Evolutionary conservation across 805 yeast genomes (phyloP), one percentile per base, ranked within the genome.

Genomic region (Sugiyamaella americana): DNA sequence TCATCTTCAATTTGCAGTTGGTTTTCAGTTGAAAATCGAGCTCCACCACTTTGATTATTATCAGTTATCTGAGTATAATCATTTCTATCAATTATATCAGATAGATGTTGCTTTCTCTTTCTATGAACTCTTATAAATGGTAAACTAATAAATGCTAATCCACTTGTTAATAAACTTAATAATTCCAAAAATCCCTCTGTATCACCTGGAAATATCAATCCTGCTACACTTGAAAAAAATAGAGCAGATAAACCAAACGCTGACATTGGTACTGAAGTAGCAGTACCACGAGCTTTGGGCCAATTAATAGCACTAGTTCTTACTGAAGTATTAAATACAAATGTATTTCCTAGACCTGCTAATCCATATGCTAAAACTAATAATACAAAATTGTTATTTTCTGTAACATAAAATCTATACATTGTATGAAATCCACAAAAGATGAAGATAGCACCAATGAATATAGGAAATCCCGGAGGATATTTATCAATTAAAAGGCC

Each of bases 221-320:
- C 22, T 71, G 58, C 16, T 74, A 64, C 72, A 45, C 79, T 56
- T 1, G 88, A 81, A 60, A 76, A 82, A 42, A 81, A 71, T 54
- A 82, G 72, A 1, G 91, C 93, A 59, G 84, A 78, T 13, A 82
- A 70, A 0, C 94, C 94, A 61, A 80, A 83, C 39, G 83, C 74
- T 1, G 89, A 80, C 61, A 84, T 71, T 2, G 91, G 88, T 38
- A 84, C 69, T 0, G 87, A 77, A 0, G 93, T 81, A 3, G 93
- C 89, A 6, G 83, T 69, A 2, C 93, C 94, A 46, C 86, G 64
- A 34, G 74, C 67, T 37, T 74, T 69, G 0, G 93, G 89, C 59
- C 80, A 82, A 39, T 75, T 71, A 38, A 82, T 66, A 34, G 88
- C 86, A 51, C 87, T 78, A 57, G 87, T 79, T 58, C 85, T 84